phyloP scores from a whole-genome alignment of 1,284 basidiomycete species.

The Boletus semigastroideus region DNA sequence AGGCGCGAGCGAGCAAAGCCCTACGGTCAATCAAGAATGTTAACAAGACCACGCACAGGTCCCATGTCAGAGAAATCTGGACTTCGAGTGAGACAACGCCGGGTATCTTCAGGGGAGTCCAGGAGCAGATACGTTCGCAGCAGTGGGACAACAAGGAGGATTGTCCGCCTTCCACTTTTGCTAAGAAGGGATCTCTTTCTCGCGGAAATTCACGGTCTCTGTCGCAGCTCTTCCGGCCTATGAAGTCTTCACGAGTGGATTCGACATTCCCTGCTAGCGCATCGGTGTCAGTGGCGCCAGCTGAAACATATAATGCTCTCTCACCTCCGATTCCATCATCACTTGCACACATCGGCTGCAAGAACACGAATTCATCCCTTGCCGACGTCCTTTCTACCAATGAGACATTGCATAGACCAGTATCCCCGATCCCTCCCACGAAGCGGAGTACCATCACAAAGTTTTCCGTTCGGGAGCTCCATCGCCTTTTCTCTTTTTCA shows the following conservation, averaged over 20 bases:
- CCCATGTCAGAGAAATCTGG: slow-evolving; percentile 40
- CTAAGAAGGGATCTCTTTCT: slow-evolving; percentile 20
- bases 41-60: slow-evolving; percentile 40
- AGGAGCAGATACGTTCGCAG: slow-evolving; percentile 20
- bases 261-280: slow-evolving; percentile 3
- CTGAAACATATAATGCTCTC: slow-evolving; percentile 3
- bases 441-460: slow-evolving; percentile 20
- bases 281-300: slow-evolving; percentile 1
- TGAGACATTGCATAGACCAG: slow-evolving; percentile 12
- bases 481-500: slow-evolving; percentile 33
- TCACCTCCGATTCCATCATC: slow-evolving; percentile 9
- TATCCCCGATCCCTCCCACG: slow-evolving; percentile 11
- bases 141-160: slow-evolving; percentile 10
- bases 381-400: slow-evolving; percentile 17
- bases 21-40: slow-evolving; percentile 61
- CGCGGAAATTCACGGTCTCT: slow-evolving; percentile 24
- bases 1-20: slow-evolving; percentile 57
- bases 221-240: slow-evolving; percentile 25
- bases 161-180: not conserved
- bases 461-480: slow-evolving; percentile 36
- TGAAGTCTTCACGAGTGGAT: slow-evolving; percentile 16
- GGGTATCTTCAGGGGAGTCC: slow-evolving; percentile 27
- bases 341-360: slow-evolving; percentile 6
- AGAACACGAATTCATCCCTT: slow-evolving; percentile 9
- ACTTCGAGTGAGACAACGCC: slow-evolving; percentile 32